These are phyloP conservation scores for Russula compacta DNA, from an alignment of 768 basidiomycete species.

Conservation along the genomic window DNA sequence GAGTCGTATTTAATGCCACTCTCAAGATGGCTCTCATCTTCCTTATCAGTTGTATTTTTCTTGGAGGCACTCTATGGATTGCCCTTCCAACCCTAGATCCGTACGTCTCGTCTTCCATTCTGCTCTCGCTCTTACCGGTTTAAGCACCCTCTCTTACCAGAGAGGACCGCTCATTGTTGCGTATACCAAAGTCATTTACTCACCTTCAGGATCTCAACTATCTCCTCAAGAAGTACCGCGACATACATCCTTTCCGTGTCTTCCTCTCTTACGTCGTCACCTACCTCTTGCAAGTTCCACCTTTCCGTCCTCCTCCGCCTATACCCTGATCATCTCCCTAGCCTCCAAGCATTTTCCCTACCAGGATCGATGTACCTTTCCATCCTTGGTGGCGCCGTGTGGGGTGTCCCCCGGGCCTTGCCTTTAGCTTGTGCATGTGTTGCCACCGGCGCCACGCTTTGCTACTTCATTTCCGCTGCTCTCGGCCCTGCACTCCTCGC, in stretches of 20 bases:
- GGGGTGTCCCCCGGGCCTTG: slow-evolving; percentile 80
- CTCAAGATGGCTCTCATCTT: slow-evolving; percentile 81
- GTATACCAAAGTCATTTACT: slow-evolving; percentile 80
- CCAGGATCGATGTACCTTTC: slow-evolving; percentile 98
- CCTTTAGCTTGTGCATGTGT: slow-evolving; percentile 90
- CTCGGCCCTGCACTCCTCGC: slow-evolving; percentile 88
- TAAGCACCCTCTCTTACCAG: slow-evolving; percentile 31
- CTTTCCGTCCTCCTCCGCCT: slow-evolving; percentile 10
- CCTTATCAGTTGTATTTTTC: slow-evolving; percentile 51
- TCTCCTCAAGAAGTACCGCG: slow-evolving; percentile 85
- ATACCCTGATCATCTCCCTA: slow-evolving; percentile 27
- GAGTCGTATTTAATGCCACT: slow-evolving; percentile 68
- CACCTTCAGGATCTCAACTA: slow-evolving; percentile 80
- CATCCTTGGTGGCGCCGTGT: slow-evolving; percentile 92
- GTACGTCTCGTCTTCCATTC: slow-evolving; percentile 36
- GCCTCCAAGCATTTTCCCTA: slow-evolving; percentile 92
- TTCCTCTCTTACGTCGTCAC: slow-evolving; percentile 80
- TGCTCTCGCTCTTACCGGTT: background rate
- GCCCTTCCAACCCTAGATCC: slow-evolving; percentile 71
- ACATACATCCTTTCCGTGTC: slow-evolving; percentile 79
- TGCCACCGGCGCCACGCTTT: slow-evolving; percentile 82
- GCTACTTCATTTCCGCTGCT: slow-evolving; percentile 86
- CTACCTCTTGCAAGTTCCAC: slow-evolving; percentile 78
- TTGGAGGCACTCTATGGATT: slow-evolving; percentile 73
- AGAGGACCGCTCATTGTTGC: slow-evolving; percentile 64